Conservation (phyloP, 1,284 basidiomycete species). For the Sanghuangporus weigelae region DNA sequence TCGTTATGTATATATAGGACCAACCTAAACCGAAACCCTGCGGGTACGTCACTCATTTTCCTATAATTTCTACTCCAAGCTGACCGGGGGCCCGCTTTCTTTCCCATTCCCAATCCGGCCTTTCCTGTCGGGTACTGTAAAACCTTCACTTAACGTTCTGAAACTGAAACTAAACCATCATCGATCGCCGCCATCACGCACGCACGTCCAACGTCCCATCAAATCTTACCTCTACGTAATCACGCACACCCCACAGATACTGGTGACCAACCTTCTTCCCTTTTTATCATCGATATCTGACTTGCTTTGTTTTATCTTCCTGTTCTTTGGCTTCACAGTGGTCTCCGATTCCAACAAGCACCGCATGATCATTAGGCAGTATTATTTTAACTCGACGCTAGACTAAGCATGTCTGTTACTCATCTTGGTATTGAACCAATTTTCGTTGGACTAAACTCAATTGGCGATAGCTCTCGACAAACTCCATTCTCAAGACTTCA, state of each 20-base stretch:
- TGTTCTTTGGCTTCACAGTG: conserved; percentile 44
- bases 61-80: conserved; percentile 20
- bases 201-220: neutral
- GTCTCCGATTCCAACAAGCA: conserved; percentile 74
- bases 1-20: conserved; percentile 42
- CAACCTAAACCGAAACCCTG: conserved; percentile 71
- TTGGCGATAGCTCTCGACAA: conserved; percentile 49
- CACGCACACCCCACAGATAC: conserved; percentile 46
- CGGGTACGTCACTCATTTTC: conserved; percentile 49
- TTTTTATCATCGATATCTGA: neutral
- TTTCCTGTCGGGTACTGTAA: conserved; percentile 17
- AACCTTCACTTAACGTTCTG: neutral
- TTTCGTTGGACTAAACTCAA: conserved; percentile 18
- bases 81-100: conserved; percentile 9
- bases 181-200: neutral
- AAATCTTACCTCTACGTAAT: neutral
- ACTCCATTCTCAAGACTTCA: conserved; percentile 41
- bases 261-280: conserved; percentile 40
- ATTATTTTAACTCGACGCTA: neutral
- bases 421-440: neutral
- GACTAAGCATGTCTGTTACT: neutral
- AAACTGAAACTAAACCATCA: too few relatives aligned
- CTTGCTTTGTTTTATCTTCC: neutral
- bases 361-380: conserved; percentile 36
- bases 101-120: conserved; percentile 18